A percentile compares a stretch with the other conserved stretches of the same genome.
Conservation (phyloP, 768 basidiomycete species). For the Naematelia aurantialba region DNA sequence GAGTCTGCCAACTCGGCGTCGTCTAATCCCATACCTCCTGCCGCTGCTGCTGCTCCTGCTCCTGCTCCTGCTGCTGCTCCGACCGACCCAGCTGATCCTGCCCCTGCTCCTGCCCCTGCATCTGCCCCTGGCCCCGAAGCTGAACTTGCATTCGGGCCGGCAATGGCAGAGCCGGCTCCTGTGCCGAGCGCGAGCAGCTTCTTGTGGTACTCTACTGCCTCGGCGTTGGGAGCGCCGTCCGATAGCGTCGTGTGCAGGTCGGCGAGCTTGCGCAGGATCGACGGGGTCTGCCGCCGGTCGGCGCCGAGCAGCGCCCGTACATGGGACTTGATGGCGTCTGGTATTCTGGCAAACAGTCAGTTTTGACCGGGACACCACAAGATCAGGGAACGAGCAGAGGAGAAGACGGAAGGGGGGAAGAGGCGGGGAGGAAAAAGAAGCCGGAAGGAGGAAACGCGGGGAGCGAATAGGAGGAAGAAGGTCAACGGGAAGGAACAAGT, state of each 20-base stretch:
- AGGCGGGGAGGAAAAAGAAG: neutral
- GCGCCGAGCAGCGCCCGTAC: conserved; percentile 68
- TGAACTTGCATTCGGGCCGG: too few species aligned
- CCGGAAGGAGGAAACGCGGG: too few species aligned
- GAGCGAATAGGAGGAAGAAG: too few species aligned
- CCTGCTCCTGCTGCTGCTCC: too few species aligned
- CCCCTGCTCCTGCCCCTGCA: too few species aligned
- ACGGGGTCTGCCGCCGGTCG: conserved; percentile 42
- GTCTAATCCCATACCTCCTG: conserved; percentile 57
- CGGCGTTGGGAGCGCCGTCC: conserved; percentile 52
- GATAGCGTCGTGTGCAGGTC: conserved; percentile 34
- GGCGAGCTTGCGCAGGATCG: conserved; percentile 46
- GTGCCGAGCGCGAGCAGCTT: conserved; percentile 52
- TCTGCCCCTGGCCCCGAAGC: too few species aligned
- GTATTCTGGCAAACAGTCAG: conserved; percentile 56
- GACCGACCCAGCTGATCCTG: too few species aligned
- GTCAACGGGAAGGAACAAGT: too few species aligned
- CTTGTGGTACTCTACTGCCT: conserved; percentile 74
- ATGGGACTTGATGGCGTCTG: conserved; percentile 87
- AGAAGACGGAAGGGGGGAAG: neutral
- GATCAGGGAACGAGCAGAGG: neutral
- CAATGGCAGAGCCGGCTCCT: conserved; percentile 37
- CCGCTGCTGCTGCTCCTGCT: too few species aligned
- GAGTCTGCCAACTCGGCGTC: conserved; percentile 78
- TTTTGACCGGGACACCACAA: neutral